Evolutionary conservation across 2,329 filamentous ascomycete species (phyloP).

Genomic region (Samsoniella hepiali): DNA sequence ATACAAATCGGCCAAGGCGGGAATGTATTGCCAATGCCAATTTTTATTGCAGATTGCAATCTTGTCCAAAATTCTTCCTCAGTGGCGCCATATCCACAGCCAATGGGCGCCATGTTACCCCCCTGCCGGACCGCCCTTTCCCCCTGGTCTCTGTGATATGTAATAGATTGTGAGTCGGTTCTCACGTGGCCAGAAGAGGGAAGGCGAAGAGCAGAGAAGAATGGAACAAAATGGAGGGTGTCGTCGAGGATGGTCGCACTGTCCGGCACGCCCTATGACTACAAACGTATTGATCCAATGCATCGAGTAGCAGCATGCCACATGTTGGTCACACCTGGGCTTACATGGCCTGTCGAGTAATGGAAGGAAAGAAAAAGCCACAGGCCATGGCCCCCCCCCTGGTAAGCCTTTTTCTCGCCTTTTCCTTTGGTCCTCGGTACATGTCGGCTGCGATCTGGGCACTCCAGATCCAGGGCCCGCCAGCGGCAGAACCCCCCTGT

Average conservation of each 20-base stretch:
- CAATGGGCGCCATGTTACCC: background rate
- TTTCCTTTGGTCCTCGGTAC: constrained; percentile 10
- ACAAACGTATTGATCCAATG: no score
- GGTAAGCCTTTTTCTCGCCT: background rate
- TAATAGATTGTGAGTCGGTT: background rate
- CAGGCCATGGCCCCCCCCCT: background rate
- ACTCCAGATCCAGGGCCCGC: constrained; percentile 11
- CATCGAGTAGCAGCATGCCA: no score
- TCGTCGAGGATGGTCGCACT: background rate
- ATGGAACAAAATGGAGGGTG: background rate
- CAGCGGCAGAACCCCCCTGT: background rate
- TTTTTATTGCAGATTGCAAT: no score
- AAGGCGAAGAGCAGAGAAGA: background rate
- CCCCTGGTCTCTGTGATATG: background rate
- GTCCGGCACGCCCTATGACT: background rate
- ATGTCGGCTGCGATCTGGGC: constrained; percentile 16
- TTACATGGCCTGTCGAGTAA: no score
- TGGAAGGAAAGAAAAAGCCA: background rate
- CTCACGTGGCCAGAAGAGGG: background rate
- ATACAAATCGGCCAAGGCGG: no score
- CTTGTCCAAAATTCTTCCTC: background rate
- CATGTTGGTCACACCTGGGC: no score
- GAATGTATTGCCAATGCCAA: no score
- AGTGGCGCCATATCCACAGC: background rate
- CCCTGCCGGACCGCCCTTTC: background rate